A percentile compares a stretch with the other conserved stretches of the same genome.
These are phyloP conservation scores for Hanseniaspora valbyensis DNA, from an alignment of 805 yeast genomes.

Conservation along the genomic window DNA sequence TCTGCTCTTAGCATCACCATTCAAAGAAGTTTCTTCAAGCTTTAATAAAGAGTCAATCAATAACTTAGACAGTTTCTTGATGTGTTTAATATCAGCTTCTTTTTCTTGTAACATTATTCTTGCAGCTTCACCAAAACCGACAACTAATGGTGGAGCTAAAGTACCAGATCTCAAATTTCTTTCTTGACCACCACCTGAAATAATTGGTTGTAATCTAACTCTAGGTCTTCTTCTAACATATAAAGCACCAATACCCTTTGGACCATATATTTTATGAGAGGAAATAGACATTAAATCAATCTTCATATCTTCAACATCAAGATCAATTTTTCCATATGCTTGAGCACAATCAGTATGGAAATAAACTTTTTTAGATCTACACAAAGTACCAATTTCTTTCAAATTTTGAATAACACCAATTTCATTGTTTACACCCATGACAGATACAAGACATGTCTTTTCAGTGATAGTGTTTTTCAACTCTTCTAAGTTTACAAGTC, in stretches of 20 bases:
- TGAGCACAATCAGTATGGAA: slow-evolving; percentile 98
- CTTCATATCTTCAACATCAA: slow-evolving; percentile 87
- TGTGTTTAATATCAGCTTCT: slow-evolving; percentile 62
- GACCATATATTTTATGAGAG: slow-evolving; percentile 94
- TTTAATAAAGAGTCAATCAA: slow-evolving; percentile 61
- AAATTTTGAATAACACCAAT: slow-evolving; percentile 95
- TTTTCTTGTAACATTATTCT: slow-evolving; percentile 65
- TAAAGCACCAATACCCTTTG: slow-evolving; percentile 94
- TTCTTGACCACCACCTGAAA: slow-evolving; percentile 98
- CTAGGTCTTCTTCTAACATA: slow-evolving; percentile 96
- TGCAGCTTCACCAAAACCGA: slow-evolving; percentile 97
- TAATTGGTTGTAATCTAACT: slow-evolving; percentile 88
- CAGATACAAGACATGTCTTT: slow-evolving; percentile 79
- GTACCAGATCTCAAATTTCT: slow-evolving; percentile 97
- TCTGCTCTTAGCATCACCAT: slow-evolving; percentile 66
- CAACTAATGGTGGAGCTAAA: slow-evolving; percentile 87
- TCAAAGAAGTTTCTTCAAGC: slow-evolving; percentile 79
- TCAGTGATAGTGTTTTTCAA: slow-evolving; percentile 76
- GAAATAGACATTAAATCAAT: slow-evolving; percentile 89
- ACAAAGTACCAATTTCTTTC: slow-evolving; percentile 81
- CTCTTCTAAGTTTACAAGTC: slow-evolving; percentile 65
- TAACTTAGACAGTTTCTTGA: slow-evolving; percentile 58
- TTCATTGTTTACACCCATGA: slow-evolving; percentile 97
- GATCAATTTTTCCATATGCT: slow-evolving; percentile 85
- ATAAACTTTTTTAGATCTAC: slow-evolving; percentile 78